Conservation (phyloP, 306 rosid genomes). For the Dalbergia cochinchinensis region DNA sequence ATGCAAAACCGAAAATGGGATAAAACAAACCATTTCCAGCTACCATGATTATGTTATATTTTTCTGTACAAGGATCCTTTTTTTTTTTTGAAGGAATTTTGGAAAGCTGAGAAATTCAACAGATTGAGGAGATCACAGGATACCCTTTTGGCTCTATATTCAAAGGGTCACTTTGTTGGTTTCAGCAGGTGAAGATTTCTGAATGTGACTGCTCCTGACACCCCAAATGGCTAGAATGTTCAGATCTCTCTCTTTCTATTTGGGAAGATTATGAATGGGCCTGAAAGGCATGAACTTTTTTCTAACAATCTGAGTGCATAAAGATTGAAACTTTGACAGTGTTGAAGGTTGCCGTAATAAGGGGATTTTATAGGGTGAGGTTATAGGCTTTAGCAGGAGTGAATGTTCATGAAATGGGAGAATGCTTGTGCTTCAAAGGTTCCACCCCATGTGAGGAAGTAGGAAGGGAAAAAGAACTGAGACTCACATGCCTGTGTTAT, state of each 20-base stretch:
- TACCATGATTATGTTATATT: constrained; percentile 48
- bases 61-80: constrained; percentile 24
- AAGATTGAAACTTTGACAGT: constrained; percentile 32
- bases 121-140: constrained; percentile 44
- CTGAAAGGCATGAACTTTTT: constrained; percentile 21
- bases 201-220: constrained; percentile 30
- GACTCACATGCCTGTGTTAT: constrained; percentile 23
- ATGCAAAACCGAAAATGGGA: constrained; percentile 78
- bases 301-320: constrained; percentile 33
- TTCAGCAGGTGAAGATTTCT: constrained; percentile 44
- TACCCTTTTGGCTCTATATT: constrained; percentile 54
- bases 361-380: constrained; percentile 40
- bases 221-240: constrained; percentile 43
- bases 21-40: constrained; percentile 79
- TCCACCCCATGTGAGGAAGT: constrained; percentile 7
- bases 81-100: neutral
- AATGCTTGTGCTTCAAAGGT: constrained; percentile 21
- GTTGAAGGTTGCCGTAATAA: neutral
- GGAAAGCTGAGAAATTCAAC: constrained; percentile 48
- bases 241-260: constrained; percentile 57
- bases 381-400: neutral
- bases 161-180: constrained; percentile 29
- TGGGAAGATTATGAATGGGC: constrained; percentile 28
- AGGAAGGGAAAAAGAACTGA: constrained; percentile 16
- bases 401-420: constrained; percentile 37